These are phyloP conservation scores for Pinus taeda DNA, from an alignment of 75 land plant species.

Conservation along the genomic window DNA sequence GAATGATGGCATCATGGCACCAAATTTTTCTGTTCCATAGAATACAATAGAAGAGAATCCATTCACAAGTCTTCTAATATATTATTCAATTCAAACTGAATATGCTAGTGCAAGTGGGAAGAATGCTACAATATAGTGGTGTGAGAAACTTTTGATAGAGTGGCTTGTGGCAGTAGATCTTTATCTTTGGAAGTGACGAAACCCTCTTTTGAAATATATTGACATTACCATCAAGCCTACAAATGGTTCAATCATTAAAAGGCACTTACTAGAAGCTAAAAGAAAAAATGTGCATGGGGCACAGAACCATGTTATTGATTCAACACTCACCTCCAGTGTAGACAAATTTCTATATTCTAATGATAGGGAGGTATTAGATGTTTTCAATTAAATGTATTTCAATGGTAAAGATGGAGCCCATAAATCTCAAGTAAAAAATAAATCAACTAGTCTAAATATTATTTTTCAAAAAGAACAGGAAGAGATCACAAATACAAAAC, in stretches of 20 bases:
- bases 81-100: too few species aligned
- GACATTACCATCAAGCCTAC: slow-evolving; percentile 62
- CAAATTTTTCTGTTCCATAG: too few species aligned
- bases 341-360: background rate
- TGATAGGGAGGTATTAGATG: slow-evolving; percentile 3
- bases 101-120: too few species aligned
- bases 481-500: background rate
- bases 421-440: background rate
- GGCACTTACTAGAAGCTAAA: background rate
- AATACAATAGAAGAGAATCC: too few species aligned
- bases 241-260: slow-evolving; percentile 25
- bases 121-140: too few species aligned
- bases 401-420: background rate
- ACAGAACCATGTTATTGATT: background rate
- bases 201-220: slow-evolving; percentile 75
- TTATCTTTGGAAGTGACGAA: slow-evolving; percentile 89
- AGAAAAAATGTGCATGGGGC: background rate
- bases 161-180: slow-evolving; percentile 98
- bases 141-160: slow-evolving; percentile 15
- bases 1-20: too few species aligned
- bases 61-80: too few species aligned
- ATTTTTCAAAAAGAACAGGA: background rate
- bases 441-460: background rate
- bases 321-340: background rate
- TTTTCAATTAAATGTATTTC: background rate